Conservation (phyloP, 805 yeast genomes). For the Zygoascus flipseniorum region DNA sequence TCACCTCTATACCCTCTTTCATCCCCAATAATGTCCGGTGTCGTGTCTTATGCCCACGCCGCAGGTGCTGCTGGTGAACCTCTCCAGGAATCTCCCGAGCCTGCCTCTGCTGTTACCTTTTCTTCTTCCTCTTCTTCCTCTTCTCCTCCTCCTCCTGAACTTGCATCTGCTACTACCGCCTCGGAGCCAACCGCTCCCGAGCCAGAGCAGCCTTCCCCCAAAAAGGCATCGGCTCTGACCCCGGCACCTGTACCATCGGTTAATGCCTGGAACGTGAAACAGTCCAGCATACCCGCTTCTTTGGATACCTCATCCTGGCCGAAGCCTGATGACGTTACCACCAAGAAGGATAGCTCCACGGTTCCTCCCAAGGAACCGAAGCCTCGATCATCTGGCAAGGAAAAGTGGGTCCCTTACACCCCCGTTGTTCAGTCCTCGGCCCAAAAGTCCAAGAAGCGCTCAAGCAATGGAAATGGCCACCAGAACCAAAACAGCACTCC, state of each 20-base stretch:
- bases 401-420: constrained; percentile 67
- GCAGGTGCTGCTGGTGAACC: not conserved
- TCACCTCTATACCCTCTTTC: constrained; percentile 3
- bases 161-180: constrained; percentile 6
- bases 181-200: constrained; percentile 2
- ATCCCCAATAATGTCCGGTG: constrained; percentile 1
- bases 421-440: constrained; percentile 25
- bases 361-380: constrained; percentile 9
- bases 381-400: constrained; percentile 36
- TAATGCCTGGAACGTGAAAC: constrained; percentile 47
- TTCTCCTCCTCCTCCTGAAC: constrained; percentile 1
- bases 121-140: constrained; percentile 1
- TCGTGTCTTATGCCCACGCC: not conserved
- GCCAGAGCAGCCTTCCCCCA: constrained; percentile 15
- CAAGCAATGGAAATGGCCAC: constrained; percentile 10
- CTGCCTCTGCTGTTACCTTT: constrained; percentile 6
- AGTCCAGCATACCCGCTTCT: constrained; percentile 3
- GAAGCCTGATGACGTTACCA: constrained; percentile 15
- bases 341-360: constrained; percentile 14
- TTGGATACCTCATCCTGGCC: constrained; percentile 19
- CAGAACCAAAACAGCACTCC: constrained; percentile 17
- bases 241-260: constrained; percentile 61
- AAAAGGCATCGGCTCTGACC: constrained; percentile 32
- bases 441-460: constrained; percentile 8
- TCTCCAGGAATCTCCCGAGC: not conserved